These are phyloP conservation scores for Ophiostoma australiae DNA, from an alignment of 2,329 filamentous ascomycete species.

Conservation along the genomic window DNA sequence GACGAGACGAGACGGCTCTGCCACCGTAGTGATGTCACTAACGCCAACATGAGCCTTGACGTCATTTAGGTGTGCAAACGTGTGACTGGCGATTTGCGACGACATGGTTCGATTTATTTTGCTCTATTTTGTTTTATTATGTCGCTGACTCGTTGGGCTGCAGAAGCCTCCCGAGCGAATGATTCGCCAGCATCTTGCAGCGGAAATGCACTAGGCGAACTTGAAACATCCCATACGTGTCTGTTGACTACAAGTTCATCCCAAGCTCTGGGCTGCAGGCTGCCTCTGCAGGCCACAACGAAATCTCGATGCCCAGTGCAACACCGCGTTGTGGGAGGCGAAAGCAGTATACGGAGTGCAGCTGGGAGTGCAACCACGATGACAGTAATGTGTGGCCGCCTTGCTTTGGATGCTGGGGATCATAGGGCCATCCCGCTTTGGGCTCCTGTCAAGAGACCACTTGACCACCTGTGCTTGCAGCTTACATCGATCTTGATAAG, in stretches of 20 bases:
- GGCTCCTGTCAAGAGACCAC: background rate
- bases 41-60: slow-evolving; percentile 7
- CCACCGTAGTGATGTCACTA: background rate
- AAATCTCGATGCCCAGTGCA: slow-evolving; percentile 7
- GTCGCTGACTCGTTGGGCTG: background rate
- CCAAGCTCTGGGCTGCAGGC: background rate
- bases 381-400: background rate
- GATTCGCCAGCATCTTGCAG: background rate
- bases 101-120: background rate
- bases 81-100: background rate
- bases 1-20: background rate
- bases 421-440: background rate
- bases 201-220: background rate
- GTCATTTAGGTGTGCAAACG: background rate
- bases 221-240: background rate
- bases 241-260: slow-evolving; percentile 3
- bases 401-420: background rate
- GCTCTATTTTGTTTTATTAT: background rate
- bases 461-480: background rate
- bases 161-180: background rate
- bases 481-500: background rate
- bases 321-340: background rate
- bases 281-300: background rate
- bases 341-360: background rate
- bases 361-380: background rate